A percentile compares a stretch with the other conserved stretches of the same genome.
These are phyloP conservation scores for Eurotiales sp. DNA, from an alignment of 2,329 filamentous ascomycete species.

Conservation along the genomic window DNA sequence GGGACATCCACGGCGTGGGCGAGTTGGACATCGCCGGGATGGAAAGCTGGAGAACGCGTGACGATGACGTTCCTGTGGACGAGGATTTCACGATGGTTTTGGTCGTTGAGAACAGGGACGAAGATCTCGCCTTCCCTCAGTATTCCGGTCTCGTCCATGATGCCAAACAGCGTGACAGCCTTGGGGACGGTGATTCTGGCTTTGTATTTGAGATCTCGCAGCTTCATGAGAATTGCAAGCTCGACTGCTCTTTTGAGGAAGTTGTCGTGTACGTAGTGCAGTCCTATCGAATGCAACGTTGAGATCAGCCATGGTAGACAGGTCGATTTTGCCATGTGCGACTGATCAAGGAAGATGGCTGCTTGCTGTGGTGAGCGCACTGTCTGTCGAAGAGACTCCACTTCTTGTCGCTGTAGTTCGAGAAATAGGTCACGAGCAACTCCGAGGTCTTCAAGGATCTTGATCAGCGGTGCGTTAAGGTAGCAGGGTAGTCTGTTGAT, in stretches of 20 bases:
- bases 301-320: constrained; percentile 61
- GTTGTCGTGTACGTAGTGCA: constrained; percentile 63
- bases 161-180: constrained; percentile 73
- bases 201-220: constrained; percentile 74
- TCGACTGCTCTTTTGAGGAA: constrained; percentile 72
- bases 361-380: constrained; percentile 58
- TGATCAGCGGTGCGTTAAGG: constrained; percentile 77
- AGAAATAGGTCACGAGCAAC: constrained; percentile 59
- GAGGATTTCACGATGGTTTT: constrained; percentile 27
- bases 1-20: constrained; percentile 60
- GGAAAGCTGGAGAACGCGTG: constrained; percentile 74
- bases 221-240: constrained; percentile 63
- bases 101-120: constrained; percentile 52
- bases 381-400: constrained; percentile 58
- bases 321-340: constrained; percentile 59
- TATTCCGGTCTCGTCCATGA: constrained; percentile 76
- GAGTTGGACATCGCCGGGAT: constrained; percentile 75
- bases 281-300: constrained; percentile 50
- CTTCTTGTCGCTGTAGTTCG: constrained; percentile 59
- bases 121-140: constrained; percentile 67
- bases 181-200: constrained; percentile 67
- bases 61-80: constrained; percentile 53
- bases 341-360: constrained; percentile 60
- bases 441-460: constrained; percentile 77
- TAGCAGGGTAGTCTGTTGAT: constrained; percentile 64